Conservation (phyloP, 2,329 filamentous ascomycete genomes). For the Fusarium tricinctum region DNA sequence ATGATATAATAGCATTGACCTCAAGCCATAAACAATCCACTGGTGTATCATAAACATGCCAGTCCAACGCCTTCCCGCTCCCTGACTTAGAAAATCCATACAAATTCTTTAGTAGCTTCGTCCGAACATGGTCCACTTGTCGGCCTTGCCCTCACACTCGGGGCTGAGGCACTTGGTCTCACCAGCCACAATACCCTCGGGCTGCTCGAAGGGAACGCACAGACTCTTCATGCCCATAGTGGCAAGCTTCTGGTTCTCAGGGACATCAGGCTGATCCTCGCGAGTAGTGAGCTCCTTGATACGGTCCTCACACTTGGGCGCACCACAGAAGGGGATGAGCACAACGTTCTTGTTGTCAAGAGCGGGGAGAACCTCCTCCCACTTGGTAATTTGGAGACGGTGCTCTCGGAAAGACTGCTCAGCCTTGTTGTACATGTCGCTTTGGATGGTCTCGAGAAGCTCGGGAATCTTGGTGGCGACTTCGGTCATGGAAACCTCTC, state of each 20-base stretch:
- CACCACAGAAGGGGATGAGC: constrained; percentile 90
- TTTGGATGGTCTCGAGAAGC: constrained; percentile 90
- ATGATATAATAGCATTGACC: constrained; percentile 49
- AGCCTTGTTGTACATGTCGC: constrained; percentile 82
- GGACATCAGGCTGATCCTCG: constrained; percentile 68
- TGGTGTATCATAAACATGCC: constrained; percentile 52
- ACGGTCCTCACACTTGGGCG: constrained; percentile 86
- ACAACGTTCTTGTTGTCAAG: constrained; percentile 94
- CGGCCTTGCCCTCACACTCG: constrained; percentile 80
- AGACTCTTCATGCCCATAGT: constrained; percentile 77
- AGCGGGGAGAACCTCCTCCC: constrained; percentile 91
- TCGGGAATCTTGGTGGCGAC: constrained; percentile 80
- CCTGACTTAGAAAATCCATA: constrained; percentile 40
- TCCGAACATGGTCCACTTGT: constrained; percentile 95
- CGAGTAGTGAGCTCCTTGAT: constrained; percentile 93
- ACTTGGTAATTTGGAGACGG: constrained; percentile 84
- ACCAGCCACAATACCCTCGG: constrained; percentile 80
- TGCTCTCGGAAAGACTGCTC: constrained; percentile 84
- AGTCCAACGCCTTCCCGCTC: constrained; percentile 49
- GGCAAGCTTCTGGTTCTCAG: constrained; percentile 67
- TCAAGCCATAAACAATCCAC: constrained; percentile 50
- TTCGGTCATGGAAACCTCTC: constrained; percentile 80
- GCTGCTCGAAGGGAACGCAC: constrained; percentile 86
- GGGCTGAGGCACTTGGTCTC: constrained; percentile 95
- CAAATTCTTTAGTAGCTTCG: constrained; percentile 69